Conservation (phyloP, 768 basidiomycete genomes). For the Rhodotorula diobovata region DNA sequence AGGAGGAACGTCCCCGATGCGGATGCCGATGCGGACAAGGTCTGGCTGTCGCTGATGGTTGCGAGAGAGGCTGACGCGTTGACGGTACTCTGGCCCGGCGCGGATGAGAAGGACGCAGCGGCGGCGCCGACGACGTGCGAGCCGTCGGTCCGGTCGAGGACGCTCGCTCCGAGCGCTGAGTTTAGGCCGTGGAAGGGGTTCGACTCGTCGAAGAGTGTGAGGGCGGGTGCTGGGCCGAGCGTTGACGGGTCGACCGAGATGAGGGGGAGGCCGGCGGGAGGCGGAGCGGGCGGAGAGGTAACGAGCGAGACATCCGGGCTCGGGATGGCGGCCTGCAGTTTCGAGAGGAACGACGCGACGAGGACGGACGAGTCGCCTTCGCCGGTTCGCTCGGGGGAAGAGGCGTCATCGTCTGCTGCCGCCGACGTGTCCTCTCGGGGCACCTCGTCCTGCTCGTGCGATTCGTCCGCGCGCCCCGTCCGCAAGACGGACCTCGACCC, state of each 20-base stretch:
- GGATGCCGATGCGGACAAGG: background rate
- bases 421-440: background rate
- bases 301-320: slow-evolving; percentile 25
- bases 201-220: slow-evolving; percentile 27
- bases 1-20: background rate
- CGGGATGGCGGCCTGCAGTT: slow-evolving; percentile 19
- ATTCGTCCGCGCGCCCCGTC: background rate
- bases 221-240: background rate
- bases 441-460: background rate
- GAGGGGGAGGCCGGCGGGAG: background rate
- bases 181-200: slow-evolving; percentile 10
- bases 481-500: background rate
- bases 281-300: background rate
- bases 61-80: background rate
- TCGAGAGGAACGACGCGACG: slow-evolving; percentile 25
- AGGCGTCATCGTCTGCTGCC: accelerated
- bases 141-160: background rate
- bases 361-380: slow-evolving; percentile 2
- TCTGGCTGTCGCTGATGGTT: too few species aligned
- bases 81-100: background rate
- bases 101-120: background rate
- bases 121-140: background rate
- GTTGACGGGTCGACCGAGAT: background rate
- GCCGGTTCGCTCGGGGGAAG: background rate
- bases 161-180: background rate